These are phyloP conservation scores for Ophiostoma ulmi DNA, from an alignment of 2,329 filamentous ascomycete genomes.

Conservation along the genomic window DNA sequence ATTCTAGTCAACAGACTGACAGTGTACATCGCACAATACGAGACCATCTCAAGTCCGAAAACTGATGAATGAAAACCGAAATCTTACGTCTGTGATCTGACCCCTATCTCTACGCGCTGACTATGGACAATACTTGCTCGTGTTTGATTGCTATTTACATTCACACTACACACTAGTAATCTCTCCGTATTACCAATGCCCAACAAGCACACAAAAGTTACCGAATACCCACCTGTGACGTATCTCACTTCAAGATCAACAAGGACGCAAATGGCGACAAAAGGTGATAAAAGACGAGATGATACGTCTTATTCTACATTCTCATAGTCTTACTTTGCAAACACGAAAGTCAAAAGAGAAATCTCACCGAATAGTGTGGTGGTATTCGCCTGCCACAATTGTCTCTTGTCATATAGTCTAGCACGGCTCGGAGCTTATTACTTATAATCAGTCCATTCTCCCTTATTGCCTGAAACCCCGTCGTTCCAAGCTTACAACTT, in stretches of 20 bases:
- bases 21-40: background rate
- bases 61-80: background rate
- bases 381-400: background rate
- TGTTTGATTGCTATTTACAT: background rate
- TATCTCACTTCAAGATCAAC: background rate
- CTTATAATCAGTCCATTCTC: background rate
- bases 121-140: background rate
- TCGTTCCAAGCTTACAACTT: background rate
- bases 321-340: background rate
- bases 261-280: background rate
- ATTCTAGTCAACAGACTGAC: background rate
- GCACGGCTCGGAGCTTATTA: constrained; percentile 8
- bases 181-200: constrained; percentile 6
- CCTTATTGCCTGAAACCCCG: background rate
- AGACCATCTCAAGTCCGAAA: background rate
- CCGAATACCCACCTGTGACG: constrained; percentile 1
- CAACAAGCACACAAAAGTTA: background rate
- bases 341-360: background rate
- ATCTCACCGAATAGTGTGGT: constrained; percentile 4
- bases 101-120: background rate
- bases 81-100: background rate
- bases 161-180: background rate
- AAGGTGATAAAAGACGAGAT: background rate
- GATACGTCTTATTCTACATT: background rate
- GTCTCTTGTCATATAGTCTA: background rate